Conservation (phyloP, 306 rosid species). For the Cicer arietinum region DNA sequence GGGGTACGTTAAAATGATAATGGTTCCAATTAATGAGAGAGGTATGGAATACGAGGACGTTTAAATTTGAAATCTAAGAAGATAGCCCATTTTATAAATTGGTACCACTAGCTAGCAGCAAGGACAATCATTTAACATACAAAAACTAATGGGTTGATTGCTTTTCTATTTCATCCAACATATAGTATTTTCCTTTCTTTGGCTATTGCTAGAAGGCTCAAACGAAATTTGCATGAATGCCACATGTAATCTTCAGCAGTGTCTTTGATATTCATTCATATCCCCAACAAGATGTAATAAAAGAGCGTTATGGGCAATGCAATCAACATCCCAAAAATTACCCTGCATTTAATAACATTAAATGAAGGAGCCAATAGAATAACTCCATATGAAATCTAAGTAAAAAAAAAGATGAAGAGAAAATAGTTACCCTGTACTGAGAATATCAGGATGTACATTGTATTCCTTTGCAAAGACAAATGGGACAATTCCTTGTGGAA, state of each 20-base stretch:
- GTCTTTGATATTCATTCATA: conserved; percentile 48
- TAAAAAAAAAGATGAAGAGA: neutral
- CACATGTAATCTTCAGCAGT: conserved; percentile 39
- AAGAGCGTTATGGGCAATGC: conserved; percentile 92
- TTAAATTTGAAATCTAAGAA: conserved; percentile 32
- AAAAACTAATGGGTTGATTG: conserved; percentile 39
- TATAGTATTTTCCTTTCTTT: neutral
- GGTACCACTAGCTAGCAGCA: conserved; percentile 15
- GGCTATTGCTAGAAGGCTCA: conserved; percentile 33
- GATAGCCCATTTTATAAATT: conserved; percentile 47
- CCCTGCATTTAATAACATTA: conserved; percentile 61
- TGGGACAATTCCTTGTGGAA: conserved; percentile 99
- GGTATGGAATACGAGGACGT: too few species aligned
- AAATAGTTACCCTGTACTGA: conserved; percentile 81
- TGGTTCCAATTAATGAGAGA: too few species aligned
- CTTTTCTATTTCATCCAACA: conserved; percentile 39
- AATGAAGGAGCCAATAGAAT: neutral
- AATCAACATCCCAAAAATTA: conserved; percentile 88
- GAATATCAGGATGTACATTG: conserved; percentile 90
- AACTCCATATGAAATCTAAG: too few species aligned
- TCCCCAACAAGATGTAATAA: conserved; percentile 88
- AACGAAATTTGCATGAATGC: conserved; percentile 42
- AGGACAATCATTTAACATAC: conserved; percentile 27
- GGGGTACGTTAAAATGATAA: too few species aligned
- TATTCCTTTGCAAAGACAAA: conserved; percentile 97